These are phyloP conservation scores for Aspergillus steynii DNA, from an alignment of 495 filamentous ascomycete species.

Conservation along the genomic window DNA sequence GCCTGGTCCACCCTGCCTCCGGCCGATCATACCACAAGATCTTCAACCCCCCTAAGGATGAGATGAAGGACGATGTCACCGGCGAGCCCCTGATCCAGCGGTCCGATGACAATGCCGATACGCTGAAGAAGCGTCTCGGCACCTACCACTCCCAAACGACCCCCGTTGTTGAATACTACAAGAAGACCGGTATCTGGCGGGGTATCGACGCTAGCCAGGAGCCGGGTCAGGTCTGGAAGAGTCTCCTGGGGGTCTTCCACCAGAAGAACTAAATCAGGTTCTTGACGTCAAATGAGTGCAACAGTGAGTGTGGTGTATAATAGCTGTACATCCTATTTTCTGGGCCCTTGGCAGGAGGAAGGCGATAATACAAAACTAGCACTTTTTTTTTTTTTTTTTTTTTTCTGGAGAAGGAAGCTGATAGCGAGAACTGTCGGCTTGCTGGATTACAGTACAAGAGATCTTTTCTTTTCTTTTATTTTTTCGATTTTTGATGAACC, in stretches of 20 bases:
- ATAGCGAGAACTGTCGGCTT: neutral
- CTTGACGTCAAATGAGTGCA: neutral
- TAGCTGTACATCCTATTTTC: conserved; percentile 2
- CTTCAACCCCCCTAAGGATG: conserved; percentile 95
- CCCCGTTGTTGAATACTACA: conserved; percentile 93
- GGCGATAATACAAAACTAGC: conserved; percentile 9
- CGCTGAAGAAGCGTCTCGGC: conserved; percentile 87
- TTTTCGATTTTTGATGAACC: conserved; percentile 3
- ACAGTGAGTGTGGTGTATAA: neutral
- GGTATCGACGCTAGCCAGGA: conserved; percentile 95
- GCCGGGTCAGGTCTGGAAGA: conserved; percentile 94
- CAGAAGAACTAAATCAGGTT: conserved; percentile 32
- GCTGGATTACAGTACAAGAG: neutral
- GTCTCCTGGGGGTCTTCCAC: conserved; percentile 81
- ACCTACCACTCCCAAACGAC: conserved; percentile 95
- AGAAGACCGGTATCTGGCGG: conserved; percentile 95
- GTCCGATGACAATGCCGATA: conserved; percentile 96
- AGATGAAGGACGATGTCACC: conserved; percentile 95
- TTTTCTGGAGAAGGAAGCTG: neutral
- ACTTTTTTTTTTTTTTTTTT: neutral
- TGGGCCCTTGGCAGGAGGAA: neutral
- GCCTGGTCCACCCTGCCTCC: conserved; percentile 91
- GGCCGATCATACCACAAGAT: conserved; percentile 96
- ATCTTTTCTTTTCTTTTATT: neutral
- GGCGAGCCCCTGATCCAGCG: conserved; percentile 97